phyloP scores from a whole-genome alignment of 2,329 filamentous ascomycete genomes.

The Aspergillus sp. region DNA sequence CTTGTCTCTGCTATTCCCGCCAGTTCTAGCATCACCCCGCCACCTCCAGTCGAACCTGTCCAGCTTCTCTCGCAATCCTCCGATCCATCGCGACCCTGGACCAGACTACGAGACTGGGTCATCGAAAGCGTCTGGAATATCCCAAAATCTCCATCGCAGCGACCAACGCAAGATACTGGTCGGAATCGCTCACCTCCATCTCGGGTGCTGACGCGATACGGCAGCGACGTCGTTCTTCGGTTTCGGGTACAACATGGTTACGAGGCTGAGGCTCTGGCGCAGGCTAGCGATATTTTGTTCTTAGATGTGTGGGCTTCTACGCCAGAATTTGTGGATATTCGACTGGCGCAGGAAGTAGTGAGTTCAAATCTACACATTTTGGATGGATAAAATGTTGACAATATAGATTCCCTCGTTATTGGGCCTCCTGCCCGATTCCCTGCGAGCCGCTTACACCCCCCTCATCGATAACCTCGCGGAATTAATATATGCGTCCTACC shows the following conservation, averaged over 20 bases:
- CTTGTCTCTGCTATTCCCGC: slow-evolving; percentile 28
- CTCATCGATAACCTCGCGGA: slow-evolving; percentile 75
- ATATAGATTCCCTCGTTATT: slow-evolving; percentile 63
- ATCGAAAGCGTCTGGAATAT: slow-evolving; percentile 40
- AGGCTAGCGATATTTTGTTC: slow-evolving; percentile 67
- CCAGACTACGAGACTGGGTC: slow-evolving; percentile 34
- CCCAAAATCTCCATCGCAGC: slow-evolving; percentile 17
- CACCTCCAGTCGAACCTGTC: slow-evolving; percentile 10
- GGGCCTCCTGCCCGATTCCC: slow-evolving; percentile 65
- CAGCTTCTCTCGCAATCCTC: slow-evolving; percentile 20
- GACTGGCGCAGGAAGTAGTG: slow-evolving; percentile 68
- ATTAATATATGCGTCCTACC: slow-evolving; percentile 70
- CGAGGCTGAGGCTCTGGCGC: slow-evolving; percentile 64
- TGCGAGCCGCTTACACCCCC: slow-evolving; percentile 64
- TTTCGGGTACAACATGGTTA: slow-evolving; percentile 68
- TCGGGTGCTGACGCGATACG: slow-evolving; percentile 52
- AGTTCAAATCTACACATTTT: slow-evolving; percentile 16
- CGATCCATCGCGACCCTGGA: slow-evolving; percentile 30
- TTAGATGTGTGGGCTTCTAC: slow-evolving; percentile 88
- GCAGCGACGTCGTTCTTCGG: slow-evolving; percentile 76
- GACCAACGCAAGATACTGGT: slow-evolving; percentile 10
- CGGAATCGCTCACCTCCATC: slow-evolving; percentile 24
- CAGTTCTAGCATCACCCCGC: slow-evolving; percentile 29
- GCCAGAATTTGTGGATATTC: slow-evolving; percentile 74
- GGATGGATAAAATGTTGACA: background rate